Conservation (phyloP, 1,139 yeast species). For the Ashbya aceris region DNA sequence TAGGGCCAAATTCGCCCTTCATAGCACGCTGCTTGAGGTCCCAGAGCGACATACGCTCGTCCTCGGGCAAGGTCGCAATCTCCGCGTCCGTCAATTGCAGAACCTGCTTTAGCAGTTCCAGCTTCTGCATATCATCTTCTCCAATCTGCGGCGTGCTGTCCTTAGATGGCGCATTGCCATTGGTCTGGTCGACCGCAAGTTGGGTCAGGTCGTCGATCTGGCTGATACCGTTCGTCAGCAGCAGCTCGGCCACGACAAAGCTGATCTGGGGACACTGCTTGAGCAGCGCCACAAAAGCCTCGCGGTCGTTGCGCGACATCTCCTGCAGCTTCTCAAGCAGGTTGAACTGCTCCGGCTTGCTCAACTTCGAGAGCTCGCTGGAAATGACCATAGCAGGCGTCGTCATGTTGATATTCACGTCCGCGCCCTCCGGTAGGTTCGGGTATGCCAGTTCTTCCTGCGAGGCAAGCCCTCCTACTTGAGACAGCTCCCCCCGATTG, state of each 20-base stretch:
- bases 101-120: slow-evolving; percentile 45
- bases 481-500: slow-evolving; percentile 12
- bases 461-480: slow-evolving; percentile 9
- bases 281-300: slow-evolving; percentile 53
- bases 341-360: slow-evolving; percentile 21
- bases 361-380: slow-evolving; percentile 44
- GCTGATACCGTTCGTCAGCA: slow-evolving; percentile 39
- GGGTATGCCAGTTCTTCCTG: slow-evolving; percentile 28
- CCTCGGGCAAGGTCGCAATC: slow-evolving; percentile 48
- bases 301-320: slow-evolving; percentile 55
- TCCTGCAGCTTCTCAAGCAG: slow-evolving; percentile 49
- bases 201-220: slow-evolving; percentile 29
- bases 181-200: slow-evolving; percentile 17
- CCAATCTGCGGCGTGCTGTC: slow-evolving; percentile 9
- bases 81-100: slow-evolving; percentile 57
- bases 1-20: slow-evolving; percentile 28
- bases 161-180: slow-evolving; percentile 11
- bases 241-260: slow-evolving; percentile 72
- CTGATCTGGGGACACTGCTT: slow-evolving; percentile 69
- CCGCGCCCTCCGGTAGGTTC: slow-evolving; percentile 39
- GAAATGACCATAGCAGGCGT: slow-evolving; percentile 50
- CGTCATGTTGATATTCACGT: slow-evolving; percentile 55
- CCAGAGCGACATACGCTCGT: slow-evolving; percentile 37
- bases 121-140: slow-evolving; percentile 41
- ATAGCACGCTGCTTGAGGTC: slow-evolving; percentile 29